Conservation (phyloP, 2,329 filamentous ascomycete species). For the Cercospora sesami region DNA sequence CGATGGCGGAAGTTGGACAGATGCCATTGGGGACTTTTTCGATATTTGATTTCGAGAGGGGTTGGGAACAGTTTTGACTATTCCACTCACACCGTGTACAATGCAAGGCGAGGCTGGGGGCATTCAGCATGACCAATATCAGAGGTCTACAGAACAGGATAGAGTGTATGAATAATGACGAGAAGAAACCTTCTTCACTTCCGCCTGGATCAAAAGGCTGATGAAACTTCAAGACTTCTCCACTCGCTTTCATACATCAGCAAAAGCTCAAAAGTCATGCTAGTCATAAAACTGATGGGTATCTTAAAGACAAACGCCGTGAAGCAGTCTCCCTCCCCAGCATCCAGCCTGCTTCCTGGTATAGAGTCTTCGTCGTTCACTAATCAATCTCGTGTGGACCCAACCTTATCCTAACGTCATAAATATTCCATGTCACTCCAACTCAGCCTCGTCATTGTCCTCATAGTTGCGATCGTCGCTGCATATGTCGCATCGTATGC, state of each 20-base stretch:
- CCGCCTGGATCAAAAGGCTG: background rate
- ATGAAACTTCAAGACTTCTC: background rate
- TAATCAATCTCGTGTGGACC: background rate
- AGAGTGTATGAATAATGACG: background rate
- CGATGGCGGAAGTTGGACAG: slow-evolving; percentile 23
- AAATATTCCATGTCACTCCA: background rate
- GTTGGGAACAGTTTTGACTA: background rate
- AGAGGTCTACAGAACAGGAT: background rate
- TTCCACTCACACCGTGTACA: background rate
- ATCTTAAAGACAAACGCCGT: background rate
- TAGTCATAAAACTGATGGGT: background rate
- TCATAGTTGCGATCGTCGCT: background rate
- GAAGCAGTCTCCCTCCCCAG: background rate
- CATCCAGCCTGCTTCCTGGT: background rate
- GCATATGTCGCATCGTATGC: background rate
- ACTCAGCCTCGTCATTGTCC: background rate
- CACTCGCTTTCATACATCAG: background rate
- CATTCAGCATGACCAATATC: background rate
- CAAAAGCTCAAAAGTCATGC: background rate
- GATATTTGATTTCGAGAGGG: slow-evolving; percentile 10
- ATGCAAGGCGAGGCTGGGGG: background rate
- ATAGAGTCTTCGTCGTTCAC: background rate
- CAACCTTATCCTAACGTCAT: background rate
- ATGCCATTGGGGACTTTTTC: slow-evolving; percentile 26
- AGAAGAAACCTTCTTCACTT: background rate